Evolutionary conservation across 495 filamentous ascomycete genomes (phyloP).

Genomic region (Aspergillus mulundensis): DNA sequence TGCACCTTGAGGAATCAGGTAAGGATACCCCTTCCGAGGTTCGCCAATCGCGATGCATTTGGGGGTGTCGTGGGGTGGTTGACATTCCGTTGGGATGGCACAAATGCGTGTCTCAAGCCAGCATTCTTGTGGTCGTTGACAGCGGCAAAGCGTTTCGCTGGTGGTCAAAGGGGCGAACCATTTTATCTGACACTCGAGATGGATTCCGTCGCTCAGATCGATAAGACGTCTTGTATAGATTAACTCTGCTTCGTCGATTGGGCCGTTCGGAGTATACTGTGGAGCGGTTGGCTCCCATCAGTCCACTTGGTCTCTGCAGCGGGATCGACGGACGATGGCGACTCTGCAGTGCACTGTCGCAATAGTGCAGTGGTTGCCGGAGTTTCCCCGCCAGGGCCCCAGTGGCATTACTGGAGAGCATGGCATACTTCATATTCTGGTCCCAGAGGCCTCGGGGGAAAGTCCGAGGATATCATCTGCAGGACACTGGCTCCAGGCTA

Average conservation of each 20-base stretch:
- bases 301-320: background rate
- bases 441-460: background rate
- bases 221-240: background rate
- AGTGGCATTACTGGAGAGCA: background rate
- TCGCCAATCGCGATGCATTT: background rate
- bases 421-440: too few species aligned
- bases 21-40: background rate
- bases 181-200: too few species aligned
- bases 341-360: background rate
- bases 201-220: background rate
- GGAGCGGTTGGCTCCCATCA: background rate
- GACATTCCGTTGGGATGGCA: background rate
- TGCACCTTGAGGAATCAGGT: background rate
- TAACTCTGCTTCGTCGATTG: background rate
- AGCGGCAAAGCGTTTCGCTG: background rate
- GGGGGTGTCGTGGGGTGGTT: background rate
- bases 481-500: background rate
- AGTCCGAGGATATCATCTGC: background rate
- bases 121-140: background rate
- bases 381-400: background rate
- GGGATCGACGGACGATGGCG: background rate
- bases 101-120: background rate
- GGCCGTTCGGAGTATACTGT: background rate
- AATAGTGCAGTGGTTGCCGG: background rate
- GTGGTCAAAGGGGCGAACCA: background rate